Evolutionary conservation across 1,284 basidiomycete species (phyloP), one percentile per base, ranked within the genome.

Genomic region (Malassezia nana): DNA sequence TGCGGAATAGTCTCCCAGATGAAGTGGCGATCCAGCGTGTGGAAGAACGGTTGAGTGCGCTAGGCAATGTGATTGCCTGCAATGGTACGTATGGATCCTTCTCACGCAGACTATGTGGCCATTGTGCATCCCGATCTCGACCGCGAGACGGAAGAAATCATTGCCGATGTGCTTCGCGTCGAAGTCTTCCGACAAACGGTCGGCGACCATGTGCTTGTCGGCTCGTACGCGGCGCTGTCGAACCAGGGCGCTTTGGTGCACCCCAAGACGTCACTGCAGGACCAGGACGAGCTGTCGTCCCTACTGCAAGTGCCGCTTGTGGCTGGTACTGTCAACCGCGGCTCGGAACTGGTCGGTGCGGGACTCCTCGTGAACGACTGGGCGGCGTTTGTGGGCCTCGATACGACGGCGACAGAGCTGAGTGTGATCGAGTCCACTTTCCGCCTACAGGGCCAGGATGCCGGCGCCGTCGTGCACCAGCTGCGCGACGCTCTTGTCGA

Each of bases 121-220:
- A 52, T 70, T 22, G 64, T 72, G 22, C 67, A 68, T 76, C 94
- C 94, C 12, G 94, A 99, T 67, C 80, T 99, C 58, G 92, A 98
- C 78, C 82, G 92, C 54, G 94, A 99, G 78, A 99, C 94, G 7
- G 94, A 99, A 74, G 94, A 98, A 77, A 98, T 99, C 77, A 95
- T 99, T 75, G 92, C 94, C 46, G 94, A 99, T 76, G 89, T 95
- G 10, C 82, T 99, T 64, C 95, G 96, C 77, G 94, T 98, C 58
- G 94, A 99, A 76, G 94, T 98, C 4, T 99, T 99, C 80, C 81
- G 92, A 48, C 92, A 99, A 76, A 99, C 91, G 10, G 81, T 99
- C 62, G 26, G 62, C 10, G 85, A 88, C 69, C 96, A 99, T 76
- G 90, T 92, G 43, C 83, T 99, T 45, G 92, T 98, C 30, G 94